These are phyloP conservation scores for Croton setiger DNA, from an alignment of 441 rosid species.

Conservation along the genomic window DNA sequence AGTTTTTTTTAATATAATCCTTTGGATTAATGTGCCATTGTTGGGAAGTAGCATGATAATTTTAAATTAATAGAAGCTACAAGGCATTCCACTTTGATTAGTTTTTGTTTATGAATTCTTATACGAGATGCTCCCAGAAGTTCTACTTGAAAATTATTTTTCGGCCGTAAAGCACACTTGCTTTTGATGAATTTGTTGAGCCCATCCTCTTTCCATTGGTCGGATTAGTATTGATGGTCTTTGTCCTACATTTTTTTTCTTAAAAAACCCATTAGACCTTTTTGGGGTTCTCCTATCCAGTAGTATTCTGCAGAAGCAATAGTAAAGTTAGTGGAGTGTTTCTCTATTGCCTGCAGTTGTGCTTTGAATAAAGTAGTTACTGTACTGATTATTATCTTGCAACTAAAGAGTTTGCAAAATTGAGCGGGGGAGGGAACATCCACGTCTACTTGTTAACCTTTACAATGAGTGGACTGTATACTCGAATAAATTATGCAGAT, in stretches of 20 bases:
- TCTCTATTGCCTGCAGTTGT: neutral
- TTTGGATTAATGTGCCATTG: conserved; percentile 11
- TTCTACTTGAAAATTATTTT: conserved; percentile 5
- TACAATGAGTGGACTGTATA: neutral
- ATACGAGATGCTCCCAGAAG: conserved; percentile 23
- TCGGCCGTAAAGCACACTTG: conserved; percentile 15
- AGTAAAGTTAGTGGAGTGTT: conserved; percentile 21
- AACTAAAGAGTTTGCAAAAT: too few relatives aligned
- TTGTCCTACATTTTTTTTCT: conserved; percentile 12
- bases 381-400: neutral
- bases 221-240: conserved; percentile 1
- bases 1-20: conserved; percentile 4
- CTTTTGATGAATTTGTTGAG: conserved; percentile 12
- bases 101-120: conserved; percentile 19
- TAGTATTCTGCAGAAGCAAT: conserved; percentile 19
- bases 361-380: conserved; percentile 22
- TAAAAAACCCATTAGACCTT: neutral
- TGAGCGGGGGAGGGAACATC: conserved; percentile 15
- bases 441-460: conserved; percentile 10
- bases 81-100: conserved; percentile 32
- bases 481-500: neutral
- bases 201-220: conserved; percentile 14
- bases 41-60: conserved; percentile 25
- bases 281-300: conserved; percentile 20
- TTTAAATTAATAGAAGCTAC: conserved; percentile 19